Base-by-base conservation (phyloP, 2,329 filamentous ascomycete species). In the Hirsutella thompsonii region DNA sequence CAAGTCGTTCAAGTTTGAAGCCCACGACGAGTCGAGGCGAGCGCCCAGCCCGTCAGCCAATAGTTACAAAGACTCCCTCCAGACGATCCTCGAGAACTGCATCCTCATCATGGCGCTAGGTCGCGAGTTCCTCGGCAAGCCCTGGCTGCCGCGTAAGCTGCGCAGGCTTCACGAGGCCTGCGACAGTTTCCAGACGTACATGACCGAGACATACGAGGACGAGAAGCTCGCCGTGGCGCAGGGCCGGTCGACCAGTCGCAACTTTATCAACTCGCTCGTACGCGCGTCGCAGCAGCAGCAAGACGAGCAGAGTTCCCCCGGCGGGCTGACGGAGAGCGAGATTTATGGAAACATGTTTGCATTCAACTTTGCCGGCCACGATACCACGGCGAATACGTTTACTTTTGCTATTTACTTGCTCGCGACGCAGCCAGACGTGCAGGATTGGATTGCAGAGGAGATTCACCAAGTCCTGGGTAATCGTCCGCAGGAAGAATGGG, bases 361-460 rank as follows among this genome's bases (percentile, higher is more conserved):
- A 1, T 61, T 70, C 45, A 70, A 66, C 37, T 57, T 72, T 38
- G 69, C 70, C 0, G 70, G 70, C 0, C 67, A 72, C 42, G 69
- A 74, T 43, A 72, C 69, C 0, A 69, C 68, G 0, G 65, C 69
- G 1, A 62, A 67, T 21, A 63, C 62, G 0, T 48, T 72, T 5
- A 58, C 60, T 1, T 70, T 62, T 39, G 53, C 59, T 1, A 49
- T 68, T 1, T 49, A 62, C 6, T 61, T 69, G 8, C 55, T 74
- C 2, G 67, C 69, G 2, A 56, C 60, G 0, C 46, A 67, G 33
- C 66, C 62, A 0, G 52, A 61, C 3, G 58, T 67, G 2, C 69
- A 72, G 43, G 57, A 63, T 3, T 71, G 66, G 66, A 37, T 69
- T 0, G 49, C 55, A 0, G 58, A 68, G 38, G 67, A 69, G 39